Percentiles rank a stretch among this genome's conserved stretches.
Evolutionary conservation across 202 grass and related monocot genomes (phyloP).

Genomic region (Miscanthus sacchariflorus): DNA sequence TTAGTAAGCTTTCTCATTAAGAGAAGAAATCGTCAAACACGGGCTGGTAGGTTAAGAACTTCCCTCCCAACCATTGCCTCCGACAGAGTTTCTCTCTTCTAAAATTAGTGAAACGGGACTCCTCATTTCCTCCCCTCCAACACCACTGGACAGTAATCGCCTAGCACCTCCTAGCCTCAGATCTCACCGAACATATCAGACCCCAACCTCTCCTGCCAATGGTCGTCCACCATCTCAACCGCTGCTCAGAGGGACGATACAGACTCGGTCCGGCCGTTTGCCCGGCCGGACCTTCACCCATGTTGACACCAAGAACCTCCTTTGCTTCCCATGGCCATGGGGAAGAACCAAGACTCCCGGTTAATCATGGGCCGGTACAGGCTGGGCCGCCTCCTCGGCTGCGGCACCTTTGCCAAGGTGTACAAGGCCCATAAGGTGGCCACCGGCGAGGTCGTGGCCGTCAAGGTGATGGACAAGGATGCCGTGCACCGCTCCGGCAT

Average conservation of each 20-base stretch:
- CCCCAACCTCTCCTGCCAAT: neutral
- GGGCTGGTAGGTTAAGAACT: too few species aligned
- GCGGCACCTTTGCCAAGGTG: constrained; percentile 62
- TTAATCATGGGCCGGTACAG: constrained; percentile 63
- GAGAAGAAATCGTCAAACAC: too few species aligned
- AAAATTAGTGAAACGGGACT: constrained; percentile 39
- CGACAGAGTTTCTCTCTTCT: neutral
- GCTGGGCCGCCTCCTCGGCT: constrained; percentile 54
- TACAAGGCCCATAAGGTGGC: constrained; percentile 49
- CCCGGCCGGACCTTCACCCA: constrained; percentile 40
- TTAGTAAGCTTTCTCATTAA: too few species aligned
- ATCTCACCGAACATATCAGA: constrained; percentile 31
- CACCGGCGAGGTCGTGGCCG: constrained; percentile 56
- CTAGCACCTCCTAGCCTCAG: constrained; percentile 42
- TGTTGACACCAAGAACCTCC: constrained; percentile 28
- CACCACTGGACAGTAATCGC: constrained; percentile 43
- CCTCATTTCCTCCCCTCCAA: constrained; percentile 14
- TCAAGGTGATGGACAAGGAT: constrained; percentile 69
- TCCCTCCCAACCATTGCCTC: neutral
- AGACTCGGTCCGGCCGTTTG: constrained; percentile 21
- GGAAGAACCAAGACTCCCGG: constrained; percentile 40
- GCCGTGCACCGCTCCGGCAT: constrained; percentile 51
- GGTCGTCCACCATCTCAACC: constrained; percentile 9
- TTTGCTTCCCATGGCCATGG: constrained; percentile 38
- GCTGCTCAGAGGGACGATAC: neutral